These are phyloP conservation scores for Combretum micranthum DNA, from an alignment of 345 rosid genomes.

Conservation along the genomic window DNA sequence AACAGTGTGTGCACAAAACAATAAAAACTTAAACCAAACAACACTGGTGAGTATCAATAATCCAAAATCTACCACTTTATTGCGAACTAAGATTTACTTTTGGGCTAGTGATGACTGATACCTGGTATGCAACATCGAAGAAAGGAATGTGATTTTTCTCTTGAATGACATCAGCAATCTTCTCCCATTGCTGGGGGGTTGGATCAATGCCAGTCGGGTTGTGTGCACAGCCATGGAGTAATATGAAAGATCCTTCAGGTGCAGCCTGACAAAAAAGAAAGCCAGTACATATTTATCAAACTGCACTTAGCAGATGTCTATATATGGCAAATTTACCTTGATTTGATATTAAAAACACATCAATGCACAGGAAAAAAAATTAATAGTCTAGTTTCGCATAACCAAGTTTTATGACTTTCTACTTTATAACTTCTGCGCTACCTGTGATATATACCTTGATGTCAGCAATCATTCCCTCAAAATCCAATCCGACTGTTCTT, in stretches of 20 bases:
- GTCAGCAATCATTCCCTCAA: slow-evolving; percentile 94
- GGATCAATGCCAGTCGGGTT: slow-evolving; percentile 99
- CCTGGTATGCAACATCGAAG: slow-evolving; percentile 99
- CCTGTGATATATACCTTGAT: slow-evolving; percentile 49
- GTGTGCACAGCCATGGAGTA: slow-evolving; percentile 99
- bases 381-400: too few species aligned
- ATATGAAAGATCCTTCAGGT: slow-evolving; percentile 82
- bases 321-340: not conserved
- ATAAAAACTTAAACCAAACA: not conserved
- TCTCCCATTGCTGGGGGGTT: slow-evolving; percentile 88
- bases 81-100: not conserved
- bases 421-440: too few species aligned
- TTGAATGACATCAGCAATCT: slow-evolving; percentile 83
- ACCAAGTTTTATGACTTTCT: too few species aligned
- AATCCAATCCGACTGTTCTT: slow-evolving; percentile 94
- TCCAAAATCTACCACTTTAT: not conserved
- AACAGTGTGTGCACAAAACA: not conserved
- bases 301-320: not conserved
- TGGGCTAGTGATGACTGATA: slow-evolving; percentile 13
- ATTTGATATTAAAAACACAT: not conserved
- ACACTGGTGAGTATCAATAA: not conserved
- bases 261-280: slow-evolving; percentile 52
- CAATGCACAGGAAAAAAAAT: too few species aligned
- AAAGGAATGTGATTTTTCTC: slow-evolving; percentile 93
- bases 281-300: too few species aligned